Conservation (phyloP, 1,284 basidiomycete species). For the Prillingera fragicola region DNA sequence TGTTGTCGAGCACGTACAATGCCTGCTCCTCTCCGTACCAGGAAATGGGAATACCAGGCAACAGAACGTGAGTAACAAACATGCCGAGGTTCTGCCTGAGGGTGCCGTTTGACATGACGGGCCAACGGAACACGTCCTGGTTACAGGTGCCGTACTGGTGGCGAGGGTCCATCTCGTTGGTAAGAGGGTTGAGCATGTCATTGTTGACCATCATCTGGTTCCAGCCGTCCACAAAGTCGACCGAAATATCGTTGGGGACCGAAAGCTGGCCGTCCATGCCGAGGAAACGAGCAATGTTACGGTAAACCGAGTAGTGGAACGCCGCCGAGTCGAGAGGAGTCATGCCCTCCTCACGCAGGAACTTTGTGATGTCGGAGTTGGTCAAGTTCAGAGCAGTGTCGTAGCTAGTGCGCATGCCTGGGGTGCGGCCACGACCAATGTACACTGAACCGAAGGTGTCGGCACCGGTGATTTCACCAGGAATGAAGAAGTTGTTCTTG, state of each 20-base stretch:
- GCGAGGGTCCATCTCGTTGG: slow-evolving; percentile 64
- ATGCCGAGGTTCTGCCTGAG: slow-evolving; percentile 66
- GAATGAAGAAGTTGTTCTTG: slow-evolving; percentile 81
- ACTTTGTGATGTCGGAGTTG: slow-evolving; percentile 60
- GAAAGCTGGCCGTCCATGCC: slow-evolving; percentile 89
- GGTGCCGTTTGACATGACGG: slow-evolving; percentile 73
- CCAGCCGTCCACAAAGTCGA: slow-evolving; percentile 80
- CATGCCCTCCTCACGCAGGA: slow-evolving; percentile 61
- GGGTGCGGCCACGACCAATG: slow-evolving; percentile 77
- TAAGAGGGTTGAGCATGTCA: slow-evolving; percentile 71
- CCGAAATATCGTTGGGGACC: slow-evolving; percentile 73
- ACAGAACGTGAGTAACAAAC: slow-evolving; percentile 69
- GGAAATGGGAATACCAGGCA: slow-evolving; percentile 79
- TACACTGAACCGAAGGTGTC: slow-evolving; percentile 82
- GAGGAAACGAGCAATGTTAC: slow-evolving; percentile 70
- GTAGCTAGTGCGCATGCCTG: slow-evolving; percentile 57
- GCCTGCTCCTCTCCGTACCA: slow-evolving; percentile 85
- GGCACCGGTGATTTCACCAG: slow-evolving; percentile 90
- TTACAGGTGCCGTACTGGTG: slow-evolving; percentile 87
- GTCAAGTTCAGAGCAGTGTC: slow-evolving; percentile 58
- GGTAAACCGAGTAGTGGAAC: slow-evolving; percentile 90
- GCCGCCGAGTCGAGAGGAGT: slow-evolving; percentile 70
- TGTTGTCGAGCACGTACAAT: slow-evolving; percentile 75
- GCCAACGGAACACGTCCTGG: slow-evolving; percentile 90
- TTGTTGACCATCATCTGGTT: slow-evolving; percentile 81